phyloP scores from a whole-genome alignment of 768 basidiomycete genomes.

The Suillus cothurnatus region DNA sequence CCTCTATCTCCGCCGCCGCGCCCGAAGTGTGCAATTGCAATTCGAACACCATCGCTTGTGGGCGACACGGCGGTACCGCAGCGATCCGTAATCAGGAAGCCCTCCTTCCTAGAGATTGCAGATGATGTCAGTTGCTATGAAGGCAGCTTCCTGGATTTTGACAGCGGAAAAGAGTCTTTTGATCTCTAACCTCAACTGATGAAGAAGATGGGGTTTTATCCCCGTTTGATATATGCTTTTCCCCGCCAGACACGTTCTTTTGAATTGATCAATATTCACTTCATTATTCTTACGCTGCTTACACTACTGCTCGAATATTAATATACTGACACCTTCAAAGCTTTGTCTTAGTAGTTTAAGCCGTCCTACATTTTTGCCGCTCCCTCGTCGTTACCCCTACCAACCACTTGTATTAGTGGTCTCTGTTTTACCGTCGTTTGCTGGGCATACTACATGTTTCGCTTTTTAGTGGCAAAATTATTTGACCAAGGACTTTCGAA shows the following conservation, averaged over 20 bases:
- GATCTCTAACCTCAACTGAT: constrained; percentile 37
- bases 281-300: constrained; percentile 16
- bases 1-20: constrained; percentile 42
- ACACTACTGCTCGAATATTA: constrained; percentile 4
- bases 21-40: constrained; percentile 4
- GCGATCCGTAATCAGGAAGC: constrained; percentile 61
- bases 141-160: constrained; percentile 45
- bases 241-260: constrained; percentile 8
- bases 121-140: constrained; percentile 37
- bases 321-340: constrained; percentile 10
- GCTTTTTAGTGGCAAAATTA: neutral
- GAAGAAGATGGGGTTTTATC: constrained; percentile 39
- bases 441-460: neutral
- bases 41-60: neutral
- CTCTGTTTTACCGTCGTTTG: neutral
- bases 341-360: constrained; percentile 23
- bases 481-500: neutral
- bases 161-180: constrained; percentile 39
- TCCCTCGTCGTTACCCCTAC: neutral
- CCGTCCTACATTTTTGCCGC: neutral
- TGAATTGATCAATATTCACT: constrained; percentile 15
- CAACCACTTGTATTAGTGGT: neutral
- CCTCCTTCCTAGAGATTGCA: constrained; percentile 69
- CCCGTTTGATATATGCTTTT: neutral
- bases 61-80: constrained; percentile 46